Evolutionary conservation across 139 green algal genomes (phyloP).

Genomic region (Dunaliella sp.): DNA sequence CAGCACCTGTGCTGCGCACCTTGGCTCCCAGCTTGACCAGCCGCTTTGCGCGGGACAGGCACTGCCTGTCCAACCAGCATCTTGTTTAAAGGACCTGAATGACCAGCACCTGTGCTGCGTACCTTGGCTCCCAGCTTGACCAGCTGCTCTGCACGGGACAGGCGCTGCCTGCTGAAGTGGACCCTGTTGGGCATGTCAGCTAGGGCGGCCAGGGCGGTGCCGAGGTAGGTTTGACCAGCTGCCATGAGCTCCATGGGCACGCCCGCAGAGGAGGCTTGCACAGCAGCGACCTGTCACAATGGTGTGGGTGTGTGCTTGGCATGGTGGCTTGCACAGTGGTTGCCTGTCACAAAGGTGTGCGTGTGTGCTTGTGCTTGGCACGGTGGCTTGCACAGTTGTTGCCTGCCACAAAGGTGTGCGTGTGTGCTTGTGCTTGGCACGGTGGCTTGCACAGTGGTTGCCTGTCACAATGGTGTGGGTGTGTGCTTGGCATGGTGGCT

Average conservation of each 20-base stretch:
- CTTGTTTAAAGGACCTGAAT: too few relatives aligned
- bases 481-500: too few relatives aligned
- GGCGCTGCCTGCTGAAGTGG: slow-evolving; percentile 27
- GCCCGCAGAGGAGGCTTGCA: not conserved
- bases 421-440: too few relatives aligned
- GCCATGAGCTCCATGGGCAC: slow-evolving; percentile 11
- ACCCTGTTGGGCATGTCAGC: slow-evolving; percentile 18
- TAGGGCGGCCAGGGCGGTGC: not conserved
- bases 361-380: too few relatives aligned
- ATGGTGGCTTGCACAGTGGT: not conserved
- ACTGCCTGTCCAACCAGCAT: too few relatives aligned
- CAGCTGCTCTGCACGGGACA: slow-evolving; percentile 14
- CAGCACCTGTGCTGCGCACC: not conserved
- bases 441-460: too few relatives aligned
- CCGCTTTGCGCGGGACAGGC: slow-evolving; percentile 9
- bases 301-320: not conserved
- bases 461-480: too few relatives aligned
- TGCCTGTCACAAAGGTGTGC: not conserved
- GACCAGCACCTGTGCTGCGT: not conserved
- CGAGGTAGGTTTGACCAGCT: slow-evolving; percentile 8
- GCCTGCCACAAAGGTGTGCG: too few relatives aligned
- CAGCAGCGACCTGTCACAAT: not conserved
- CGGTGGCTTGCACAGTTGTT: too few relatives aligned
- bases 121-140: slow-evolving; percentile 10
- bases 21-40: slow-evolving; percentile 12